These are phyloP conservation scores for Aspergillus funiculosus DNA, from an alignment of 495 filamentous ascomycete genomes.

Conservation along the genomic window DNA sequence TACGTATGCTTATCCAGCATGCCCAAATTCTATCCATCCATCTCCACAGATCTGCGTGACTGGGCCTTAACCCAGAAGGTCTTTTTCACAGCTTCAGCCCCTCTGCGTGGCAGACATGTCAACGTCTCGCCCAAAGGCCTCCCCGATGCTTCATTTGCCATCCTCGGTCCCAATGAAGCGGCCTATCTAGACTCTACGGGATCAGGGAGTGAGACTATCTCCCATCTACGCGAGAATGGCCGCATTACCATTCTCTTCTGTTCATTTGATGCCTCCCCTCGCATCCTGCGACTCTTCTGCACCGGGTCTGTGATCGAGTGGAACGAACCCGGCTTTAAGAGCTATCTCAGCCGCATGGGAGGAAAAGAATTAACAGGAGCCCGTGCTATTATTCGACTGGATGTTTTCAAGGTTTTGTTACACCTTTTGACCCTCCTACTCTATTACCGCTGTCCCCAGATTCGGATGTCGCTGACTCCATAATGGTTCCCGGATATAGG, in stretches of 20 bases:
- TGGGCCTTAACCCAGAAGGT: conserved; percentile 59
- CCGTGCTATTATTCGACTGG: conserved; percentile 58
- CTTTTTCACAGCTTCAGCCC: conserved; percentile 65
- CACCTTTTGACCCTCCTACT: not conserved
- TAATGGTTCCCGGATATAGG: conserved; percentile 24
- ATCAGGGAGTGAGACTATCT: conserved; percentile 65
- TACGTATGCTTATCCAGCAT: conserved; percentile 32
- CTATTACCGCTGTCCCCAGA: not conserved
- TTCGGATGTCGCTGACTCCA: not conserved
- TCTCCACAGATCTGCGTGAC: conserved; percentile 47
- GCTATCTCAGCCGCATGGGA: conserved; percentile 19
- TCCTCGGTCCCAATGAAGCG: conserved; percentile 52
- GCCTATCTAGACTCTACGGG: conserved; percentile 71
- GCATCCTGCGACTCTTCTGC: conserved; percentile 68
- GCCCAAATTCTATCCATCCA: conserved; percentile 56
- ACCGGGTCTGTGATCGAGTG: conserved; percentile 59
- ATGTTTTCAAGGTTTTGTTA: conserved; percentile 56
- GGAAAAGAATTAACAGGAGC: conserved; percentile 40
- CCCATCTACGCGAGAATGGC: conserved; percentile 69
- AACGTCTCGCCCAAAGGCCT: conserved; percentile 70
- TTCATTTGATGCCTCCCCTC: conserved; percentile 56
- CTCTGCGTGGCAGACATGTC: conserved; percentile 52
- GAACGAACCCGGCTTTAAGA: conserved; percentile 27
- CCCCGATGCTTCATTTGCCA: conserved; percentile 48
- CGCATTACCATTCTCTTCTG: conserved; percentile 68